phyloP scores from a whole-genome alignment of 768 basidiomycete genomes.

The Termitomyces sp. region DNA sequence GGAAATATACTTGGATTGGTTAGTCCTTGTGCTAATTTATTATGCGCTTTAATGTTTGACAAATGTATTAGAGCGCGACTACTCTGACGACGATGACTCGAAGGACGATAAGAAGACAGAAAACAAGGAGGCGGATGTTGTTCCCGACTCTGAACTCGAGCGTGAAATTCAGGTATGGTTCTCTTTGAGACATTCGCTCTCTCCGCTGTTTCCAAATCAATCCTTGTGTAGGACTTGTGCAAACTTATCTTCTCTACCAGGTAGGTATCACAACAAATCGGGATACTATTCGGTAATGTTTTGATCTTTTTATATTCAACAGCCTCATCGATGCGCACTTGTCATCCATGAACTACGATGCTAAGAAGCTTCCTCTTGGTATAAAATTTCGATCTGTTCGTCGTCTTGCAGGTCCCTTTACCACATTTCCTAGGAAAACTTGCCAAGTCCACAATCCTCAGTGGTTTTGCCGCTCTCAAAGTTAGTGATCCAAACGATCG shows the following conservation, averaged over 20 bases:
- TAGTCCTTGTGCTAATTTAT: slow-evolving; percentile 8
- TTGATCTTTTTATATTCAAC: background rate
- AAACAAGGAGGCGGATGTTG: slow-evolving; percentile 26
- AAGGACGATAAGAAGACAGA: slow-evolving; percentile 25
- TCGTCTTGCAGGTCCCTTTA: slow-evolving; percentile 1
- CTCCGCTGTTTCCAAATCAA: background rate
- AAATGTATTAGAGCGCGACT: slow-evolving; percentile 40
- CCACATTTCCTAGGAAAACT: slow-evolving; percentile 39
- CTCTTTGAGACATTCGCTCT: background rate
- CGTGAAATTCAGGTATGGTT: slow-evolving; percentile 38
- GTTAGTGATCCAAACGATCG: slow-evolving; percentile 16
- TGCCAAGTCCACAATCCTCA: slow-evolving; percentile 54
- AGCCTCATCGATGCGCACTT: slow-evolving; percentile 51
- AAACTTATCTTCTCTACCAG: slow-evolving; percentile 47
- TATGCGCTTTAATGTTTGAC: background rate
- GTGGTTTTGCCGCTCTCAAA: slow-evolving; percentile 56
- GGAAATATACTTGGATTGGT: slow-evolving; percentile 62
- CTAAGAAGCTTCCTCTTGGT: slow-evolving; percentile 59
- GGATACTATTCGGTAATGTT: background rate
- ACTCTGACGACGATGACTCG: slow-evolving; percentile 42
- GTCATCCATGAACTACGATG: slow-evolving; percentile 64
- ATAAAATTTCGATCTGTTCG: background rate
- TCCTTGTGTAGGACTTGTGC: slow-evolving; percentile 32
- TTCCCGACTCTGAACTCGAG: slow-evolving; percentile 42
- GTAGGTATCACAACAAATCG: slow-evolving; percentile 20